phyloP scores from a whole-genome alignment of 2,329 filamentous ascomycete species.

The Diaporthe capsici region DNA sequence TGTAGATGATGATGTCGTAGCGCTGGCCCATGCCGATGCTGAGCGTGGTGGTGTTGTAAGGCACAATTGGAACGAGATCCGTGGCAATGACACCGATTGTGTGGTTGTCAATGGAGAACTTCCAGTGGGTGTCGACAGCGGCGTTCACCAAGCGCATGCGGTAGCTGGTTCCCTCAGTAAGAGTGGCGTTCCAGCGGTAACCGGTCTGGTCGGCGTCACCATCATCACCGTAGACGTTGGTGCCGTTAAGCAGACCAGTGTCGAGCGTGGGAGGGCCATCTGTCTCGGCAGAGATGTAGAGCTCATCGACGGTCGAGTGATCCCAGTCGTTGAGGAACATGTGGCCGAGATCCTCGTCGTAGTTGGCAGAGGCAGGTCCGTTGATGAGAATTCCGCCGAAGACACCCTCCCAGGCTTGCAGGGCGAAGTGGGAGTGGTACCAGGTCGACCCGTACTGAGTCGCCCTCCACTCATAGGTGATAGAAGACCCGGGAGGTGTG shows the following conservation, averaged over 20 bases:
- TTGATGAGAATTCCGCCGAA: constrained; percentile 73
- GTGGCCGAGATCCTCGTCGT: constrained; percentile 73
- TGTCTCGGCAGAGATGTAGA: constrained; percentile 49
- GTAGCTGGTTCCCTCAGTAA: constrained; percentile 59
- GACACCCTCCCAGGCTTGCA: constrained; percentile 66
- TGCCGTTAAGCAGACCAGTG: constrained; percentile 63
- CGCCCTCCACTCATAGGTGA: constrained; percentile 70
- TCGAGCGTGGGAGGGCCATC: constrained; percentile 52
- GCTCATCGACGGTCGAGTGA: constrained; percentile 58
- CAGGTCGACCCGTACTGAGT: constrained; percentile 68
- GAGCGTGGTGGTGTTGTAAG: constrained; percentile 63
- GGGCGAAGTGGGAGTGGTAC: constrained; percentile 73
- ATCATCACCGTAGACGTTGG: constrained; percentile 54
- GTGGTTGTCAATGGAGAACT: constrained; percentile 61
- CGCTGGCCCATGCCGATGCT: constrained; percentile 64
- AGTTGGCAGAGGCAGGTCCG: constrained; percentile 69
- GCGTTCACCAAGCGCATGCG: constrained; percentile 38
- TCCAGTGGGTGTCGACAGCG: constrained; percentile 40
- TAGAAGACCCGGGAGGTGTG: constrained; percentile 62
- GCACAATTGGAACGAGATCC: constrained; percentile 62
- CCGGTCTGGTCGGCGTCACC: constrained; percentile 47
- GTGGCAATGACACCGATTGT: constrained; percentile 61
- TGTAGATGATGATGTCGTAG: constrained; percentile 62
- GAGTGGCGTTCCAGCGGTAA: constrained; percentile 53
- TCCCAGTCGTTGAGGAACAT: constrained; percentile 73